Base-by-base conservation (phyloP, 441 rosid genomes). In the Syzygium syzygioides region DNA sequence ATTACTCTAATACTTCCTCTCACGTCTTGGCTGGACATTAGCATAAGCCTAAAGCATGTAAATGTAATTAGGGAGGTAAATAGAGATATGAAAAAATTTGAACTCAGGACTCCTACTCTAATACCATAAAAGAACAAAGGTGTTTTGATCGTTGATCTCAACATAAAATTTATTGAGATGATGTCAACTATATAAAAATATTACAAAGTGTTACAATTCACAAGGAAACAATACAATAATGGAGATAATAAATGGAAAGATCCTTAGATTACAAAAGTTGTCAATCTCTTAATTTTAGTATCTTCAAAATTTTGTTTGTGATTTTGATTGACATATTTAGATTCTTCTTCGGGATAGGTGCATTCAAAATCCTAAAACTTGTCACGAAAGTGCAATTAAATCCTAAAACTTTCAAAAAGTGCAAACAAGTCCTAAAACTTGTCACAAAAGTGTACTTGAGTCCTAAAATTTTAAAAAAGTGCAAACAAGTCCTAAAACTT, bases 91-190 rank as follows among this genome's bases (percentile, higher is more conserved):
- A 8, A 62, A n/a, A 62, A 4, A 6, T 62, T 62, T 62, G 34
- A 28, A 62, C 19, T 62, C 2, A n/a, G 0, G 1, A n/a, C 19
- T 62, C 19, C 2, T 59, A 59, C 7, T 26, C 30, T 26, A 26
- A 14, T 52, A 26, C 64, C 26, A 59, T 6, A 14, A 62, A n/a
- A n/a, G 1, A n/a, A n/a, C 18, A 7, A 62, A 13, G 19, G 19
- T 6, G 19, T n/a, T 62, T n/a, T 59, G 0, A 0, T 60, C 28
- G 30, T 60, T n/a, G 4, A 60, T 28, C 18, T 60, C 9, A 60
- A 60, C 1, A 1, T 0, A 14, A 18, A 60, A 60, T 60, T 6
- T 60, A n/a, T 28, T 15, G 18, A n/a, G 32, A 60, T 0, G 17
- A 4, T 14, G 32, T 60, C 34, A 17, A 28, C 28, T 60, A 60